These are phyloP conservation scores for Rhizophagus clarus DNA, from an alignment of 192 early-diverging fungal species.

Conservation along the genomic window DNA sequence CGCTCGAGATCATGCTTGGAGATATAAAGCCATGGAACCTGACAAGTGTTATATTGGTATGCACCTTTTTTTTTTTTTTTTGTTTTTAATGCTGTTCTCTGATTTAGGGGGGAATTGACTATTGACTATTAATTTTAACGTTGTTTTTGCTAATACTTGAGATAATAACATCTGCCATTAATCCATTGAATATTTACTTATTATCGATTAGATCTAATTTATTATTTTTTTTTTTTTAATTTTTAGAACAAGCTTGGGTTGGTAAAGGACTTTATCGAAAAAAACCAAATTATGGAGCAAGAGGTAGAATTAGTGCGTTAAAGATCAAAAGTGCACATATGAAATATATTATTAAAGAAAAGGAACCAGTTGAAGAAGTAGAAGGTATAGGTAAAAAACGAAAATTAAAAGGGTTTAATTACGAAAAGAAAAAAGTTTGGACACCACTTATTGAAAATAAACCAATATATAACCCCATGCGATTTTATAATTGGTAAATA, in stretches of 20 bases:
- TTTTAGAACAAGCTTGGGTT: conserved; percentile 74
- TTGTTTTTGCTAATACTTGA: too few relatives aligned
- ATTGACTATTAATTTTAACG: too few relatives aligned
- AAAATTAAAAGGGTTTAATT: conserved; percentile 56
- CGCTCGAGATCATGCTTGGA: conserved; percentile 68
- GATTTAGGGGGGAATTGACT: too few relatives aligned
- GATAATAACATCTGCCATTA: too few relatives aligned
- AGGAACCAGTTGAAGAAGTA: conserved; percentile 37
- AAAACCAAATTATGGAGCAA: conserved; percentile 74
- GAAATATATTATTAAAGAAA: conserved; percentile 79
- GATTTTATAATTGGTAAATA: conserved; percentile 76
- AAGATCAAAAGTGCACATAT: conserved; percentile 77
- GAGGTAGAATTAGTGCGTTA: conserved; percentile 79
- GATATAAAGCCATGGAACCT: conserved; percentile 65
- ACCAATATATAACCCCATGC: conserved; percentile 71
- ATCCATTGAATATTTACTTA: too few relatives aligned
- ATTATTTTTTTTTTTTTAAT: too few relatives aligned
- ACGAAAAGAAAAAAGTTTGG: conserved; percentile 70
- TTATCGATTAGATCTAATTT: too few relatives aligned
- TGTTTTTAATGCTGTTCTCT: too few relatives aligned
- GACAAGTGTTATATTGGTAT: conserved; percentile 59
- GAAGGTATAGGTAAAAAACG: conserved; percentile 44
- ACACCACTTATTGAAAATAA: conserved; percentile 69
- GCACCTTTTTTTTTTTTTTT: not conserved
- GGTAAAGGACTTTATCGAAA: conserved; percentile 82